Evolutionary conservation across 2,329 filamentous ascomycete species (phyloP), one percentile per base, ranked within the genome.

Genomic region (Trichoderma simmonsii): DNA sequence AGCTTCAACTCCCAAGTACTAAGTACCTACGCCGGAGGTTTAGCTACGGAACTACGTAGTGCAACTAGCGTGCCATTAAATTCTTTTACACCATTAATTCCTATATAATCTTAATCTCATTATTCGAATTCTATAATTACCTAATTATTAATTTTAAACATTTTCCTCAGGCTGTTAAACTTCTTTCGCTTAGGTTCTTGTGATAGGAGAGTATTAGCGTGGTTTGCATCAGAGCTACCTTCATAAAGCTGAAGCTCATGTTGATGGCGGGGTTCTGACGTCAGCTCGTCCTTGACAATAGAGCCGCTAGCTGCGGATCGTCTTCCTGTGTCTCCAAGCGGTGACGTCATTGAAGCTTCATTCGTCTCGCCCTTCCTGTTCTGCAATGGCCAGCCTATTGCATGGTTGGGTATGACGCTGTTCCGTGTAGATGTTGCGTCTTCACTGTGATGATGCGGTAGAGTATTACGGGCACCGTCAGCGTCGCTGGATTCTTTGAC

Each of bases 381-480:
- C 7, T 76, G 75, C 18, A 83, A 74, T 12, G 81, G 81, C 81
- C 81, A 83, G 70, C 77, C 80, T 18, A 77, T 73, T 18, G 74
- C 77, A 18, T 76, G 76, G 71, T 77, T 78, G 56, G 80, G 78
- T 18, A 78, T 73, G 24, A 76, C 76, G 70, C 81, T 81, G 60
- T 78, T 80, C 54, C 82, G 84, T 5, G 89, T 77, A 15, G 80
- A 79, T n/a, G 79, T 81, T 4, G 90, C 83, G 77, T 91, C 86
- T 7, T 84, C 82, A n/a, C 82, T 78, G 74, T 84, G 88, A 36
- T 89, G 85, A 78, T 92, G 90, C 1, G 92, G 82, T 24, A 83
- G 85, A 0, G 89, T 91, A 74, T 92, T 90, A 66, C 86, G 84
- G 11, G 90, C 84, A 1, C 90, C 89, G 2, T 87, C 86, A 74